A percentile compares a stretch with the other conserved stretches of the same genome.
These are phyloP conservation scores for Cicer cuneatum DNA, from an alignment of 306 rosid genomes.

Conservation along the genomic window DNA sequence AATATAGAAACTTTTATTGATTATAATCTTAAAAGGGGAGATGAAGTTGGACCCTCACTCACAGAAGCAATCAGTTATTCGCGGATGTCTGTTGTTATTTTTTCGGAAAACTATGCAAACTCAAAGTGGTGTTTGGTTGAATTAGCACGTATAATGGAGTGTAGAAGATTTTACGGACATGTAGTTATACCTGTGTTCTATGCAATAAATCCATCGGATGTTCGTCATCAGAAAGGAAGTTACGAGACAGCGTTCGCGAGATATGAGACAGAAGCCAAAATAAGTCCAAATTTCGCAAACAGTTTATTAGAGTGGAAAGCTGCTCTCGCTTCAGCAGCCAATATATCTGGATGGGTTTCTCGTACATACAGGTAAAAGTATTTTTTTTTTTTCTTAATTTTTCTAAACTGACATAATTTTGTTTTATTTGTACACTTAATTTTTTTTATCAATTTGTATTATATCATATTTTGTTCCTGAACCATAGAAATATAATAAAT, in stretches of 20 bases:
- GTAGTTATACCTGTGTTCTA: conserved; percentile 40
- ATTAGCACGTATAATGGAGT: neutral
- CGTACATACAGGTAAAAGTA: neutral
- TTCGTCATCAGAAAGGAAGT: neutral
- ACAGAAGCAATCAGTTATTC: neutral
- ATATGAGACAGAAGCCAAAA: neutral
- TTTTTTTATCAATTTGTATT: no score
- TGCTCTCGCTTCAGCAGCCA: conserved; percentile 15
- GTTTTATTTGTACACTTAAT: neutral
- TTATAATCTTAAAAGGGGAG: neutral
- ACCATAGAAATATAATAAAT: no score
- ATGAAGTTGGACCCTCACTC: neutral
- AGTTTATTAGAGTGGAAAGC: neutral
- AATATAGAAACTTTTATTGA: neutral
- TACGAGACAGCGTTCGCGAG: neutral
- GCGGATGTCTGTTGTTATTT: neutral
- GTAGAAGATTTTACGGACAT: neutral
- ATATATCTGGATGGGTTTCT: conserved; percentile 15
- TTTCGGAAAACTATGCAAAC: conserved; percentile 19
- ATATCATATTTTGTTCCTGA: no score
- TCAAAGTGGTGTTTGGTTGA: conserved; percentile 34
- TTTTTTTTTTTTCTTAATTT: neutral
- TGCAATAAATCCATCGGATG: conserved; percentile 8
- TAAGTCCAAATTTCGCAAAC: no score
- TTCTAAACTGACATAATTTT: neutral